Evolutionary conservation across 1,284 basidiomycete species (phyloP), one percentile per base, ranked within the genome.

Genomic region (Trametes polyzona): DNA sequence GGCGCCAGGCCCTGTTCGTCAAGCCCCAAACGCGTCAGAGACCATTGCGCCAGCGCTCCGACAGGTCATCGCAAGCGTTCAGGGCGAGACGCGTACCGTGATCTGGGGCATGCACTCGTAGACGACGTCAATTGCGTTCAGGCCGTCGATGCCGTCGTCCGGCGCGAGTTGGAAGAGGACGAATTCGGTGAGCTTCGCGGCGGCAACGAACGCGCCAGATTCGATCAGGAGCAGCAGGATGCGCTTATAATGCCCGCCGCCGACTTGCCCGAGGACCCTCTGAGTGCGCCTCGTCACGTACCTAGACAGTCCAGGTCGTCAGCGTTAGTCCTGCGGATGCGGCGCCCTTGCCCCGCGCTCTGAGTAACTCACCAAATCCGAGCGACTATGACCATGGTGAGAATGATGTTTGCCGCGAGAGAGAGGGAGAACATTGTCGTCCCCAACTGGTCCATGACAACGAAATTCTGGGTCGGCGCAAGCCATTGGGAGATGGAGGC

Each of bases 51-150:
- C 12, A 10, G 35, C 16, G 35, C 16, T 36, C 10, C 16, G n/a
- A n/a, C n/a, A n/a, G n/a, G n/a, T n/a, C n/a, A n/a, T n/a, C n/a
- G n/a, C n/a, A n/a, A n/a, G n/a, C 16, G 39, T 21, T 17, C 21
- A 5, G 39, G n/a, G 37, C 24, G 6, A 1, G 16, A 16, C 9
- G 35, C 58, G 47, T 21, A 59, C 57, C 5, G 47, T 59, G 35
- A 59, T 43, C 17, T 59, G 57, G 2, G 57, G 57, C 39, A 59
- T 51, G 37, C 39, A 39, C 30, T 59, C 57, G 26, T 50, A 55
- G 21, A 59, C 42, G 36, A 59, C 30, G 19, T 59, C 55, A 8
- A 55, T 26, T 10, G 57, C 47, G 43, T 59, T 59, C 40, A 55
- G 32, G 14, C 57, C 57, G n/a, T 29, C 17, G 21, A 47, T 11